phyloP scores from a whole-genome alignment of 2,329 filamentous ascomycete genomes.

The Xylariaceae sp. region DNA sequence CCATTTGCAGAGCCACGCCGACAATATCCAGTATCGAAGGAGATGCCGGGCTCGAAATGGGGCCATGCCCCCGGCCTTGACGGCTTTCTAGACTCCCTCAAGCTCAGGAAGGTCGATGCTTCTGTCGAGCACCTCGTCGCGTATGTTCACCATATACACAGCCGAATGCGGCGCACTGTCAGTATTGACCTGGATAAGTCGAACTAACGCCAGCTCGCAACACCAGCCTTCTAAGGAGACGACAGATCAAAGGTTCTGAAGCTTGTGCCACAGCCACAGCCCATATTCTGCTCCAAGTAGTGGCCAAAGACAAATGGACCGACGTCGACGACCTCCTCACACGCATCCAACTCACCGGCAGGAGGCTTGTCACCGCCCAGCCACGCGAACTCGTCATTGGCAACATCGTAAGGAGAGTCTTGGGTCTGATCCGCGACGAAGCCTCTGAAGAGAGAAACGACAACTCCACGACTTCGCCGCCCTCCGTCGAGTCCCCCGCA shows the following conservation, averaged over 20 bases:
- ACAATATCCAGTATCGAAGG: background rate
- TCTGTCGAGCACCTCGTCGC: slow-evolving; percentile 81
- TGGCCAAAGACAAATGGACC: slow-evolving; percentile 74
- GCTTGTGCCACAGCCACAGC: slow-evolving; percentile 89
- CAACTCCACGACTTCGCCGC: slow-evolving; percentile 53
- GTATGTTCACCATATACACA: slow-evolving; percentile 49
- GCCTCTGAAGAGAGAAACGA: slow-evolving; percentile 75
- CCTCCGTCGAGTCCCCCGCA: slow-evolving; percentile 13
- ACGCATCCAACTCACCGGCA: slow-evolving; percentile 74
- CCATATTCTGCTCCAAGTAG: slow-evolving; percentile 80
- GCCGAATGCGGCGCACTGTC: slow-evolving; percentile 1
- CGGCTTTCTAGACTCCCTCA: slow-evolving; percentile 75
- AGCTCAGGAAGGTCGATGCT: slow-evolving; percentile 69
- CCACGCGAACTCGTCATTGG: slow-evolving; percentile 88
- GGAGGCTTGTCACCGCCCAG: slow-evolving; percentile 74
- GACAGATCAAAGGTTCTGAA: slow-evolving; percentile 84
- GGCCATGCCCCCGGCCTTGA: slow-evolving; percentile 68
- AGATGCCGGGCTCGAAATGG: slow-evolving; percentile 55
- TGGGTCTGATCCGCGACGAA: slow-evolving; percentile 89
- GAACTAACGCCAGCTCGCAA: background rate
- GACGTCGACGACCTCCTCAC: slow-evolving; percentile 76
- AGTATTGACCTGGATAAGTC: slow-evolving; percentile 5
- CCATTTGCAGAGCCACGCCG: background rate
- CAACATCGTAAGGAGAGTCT: slow-evolving; percentile 86
- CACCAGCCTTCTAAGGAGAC: slow-evolving; percentile 74